Conservation (phyloP, 192 early-diverging fungal species). For the Umbelopsis sp. region DNA sequence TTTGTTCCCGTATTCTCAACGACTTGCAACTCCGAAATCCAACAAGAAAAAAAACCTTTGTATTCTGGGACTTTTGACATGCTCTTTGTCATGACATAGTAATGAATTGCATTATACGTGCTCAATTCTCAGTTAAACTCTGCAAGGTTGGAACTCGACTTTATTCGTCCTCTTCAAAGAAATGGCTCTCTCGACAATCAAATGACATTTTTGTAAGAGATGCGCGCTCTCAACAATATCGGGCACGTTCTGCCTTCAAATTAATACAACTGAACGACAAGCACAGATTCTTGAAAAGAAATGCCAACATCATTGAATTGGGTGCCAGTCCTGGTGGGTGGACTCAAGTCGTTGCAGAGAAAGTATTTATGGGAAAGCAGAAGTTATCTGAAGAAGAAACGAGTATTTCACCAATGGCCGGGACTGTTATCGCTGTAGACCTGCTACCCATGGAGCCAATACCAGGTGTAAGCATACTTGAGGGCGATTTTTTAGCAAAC, state of each 20-base stretch:
- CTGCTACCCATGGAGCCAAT: slow-evolving; percentile 70
- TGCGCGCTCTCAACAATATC: slow-evolving; percentile 56
- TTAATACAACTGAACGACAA: slow-evolving; percentile 59
- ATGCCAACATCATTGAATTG: slow-evolving; percentile 53
- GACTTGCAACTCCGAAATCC: too few species aligned
- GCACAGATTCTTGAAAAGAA: slow-evolving; percentile 37
- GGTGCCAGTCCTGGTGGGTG: slow-evolving; percentile 81
- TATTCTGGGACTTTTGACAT: too few species aligned
- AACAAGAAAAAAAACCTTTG: too few species aligned
- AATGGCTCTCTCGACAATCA: slow-evolving; percentile 68
- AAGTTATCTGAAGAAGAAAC: slow-evolving; percentile 2
- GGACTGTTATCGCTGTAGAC: slow-evolving; percentile 70
- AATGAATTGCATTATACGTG: not conserved
- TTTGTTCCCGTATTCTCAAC: too few species aligned
- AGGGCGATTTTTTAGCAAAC: slow-evolving; percentile 66
- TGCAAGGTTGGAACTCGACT: not conserved
- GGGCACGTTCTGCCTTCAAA: slow-evolving; percentile 79
- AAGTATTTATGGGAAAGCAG: slow-evolving; percentile 25
- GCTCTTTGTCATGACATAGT: not conserved
- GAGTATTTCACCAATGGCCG: slow-evolving; percentile 15
- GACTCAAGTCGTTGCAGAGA: slow-evolving; percentile 67
- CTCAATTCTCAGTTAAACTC: not conserved
- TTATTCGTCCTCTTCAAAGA: slow-evolving; percentile 46
- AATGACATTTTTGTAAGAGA: slow-evolving; percentile 70
- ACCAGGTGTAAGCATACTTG: slow-evolving; percentile 59